Evolutionary conservation across 257 asterid genomes (phyloP).

Genomic region (Echium plantagineum): DNA sequence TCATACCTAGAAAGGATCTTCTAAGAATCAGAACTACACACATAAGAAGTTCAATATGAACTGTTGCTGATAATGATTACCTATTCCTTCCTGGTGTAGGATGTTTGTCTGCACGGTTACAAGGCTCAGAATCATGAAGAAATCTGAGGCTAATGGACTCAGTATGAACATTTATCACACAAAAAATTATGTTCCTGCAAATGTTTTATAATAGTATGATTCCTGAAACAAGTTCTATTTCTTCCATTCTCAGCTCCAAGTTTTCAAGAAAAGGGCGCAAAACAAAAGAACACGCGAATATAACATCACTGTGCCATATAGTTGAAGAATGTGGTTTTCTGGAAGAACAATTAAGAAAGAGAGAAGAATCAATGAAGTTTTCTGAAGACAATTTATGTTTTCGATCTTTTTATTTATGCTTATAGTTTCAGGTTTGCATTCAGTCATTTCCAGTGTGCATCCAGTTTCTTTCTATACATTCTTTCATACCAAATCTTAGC

Average conservation of each 20-base stretch:
- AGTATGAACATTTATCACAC: slow-evolving; percentile 36
- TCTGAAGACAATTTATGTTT: neutral
- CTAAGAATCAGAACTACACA: neutral
- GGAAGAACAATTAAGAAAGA: neutral
- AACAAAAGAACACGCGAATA: neutral
- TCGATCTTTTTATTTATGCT: too few species aligned
- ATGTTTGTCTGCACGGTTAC: slow-evolving; percentile 69
- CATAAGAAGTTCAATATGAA: neutral
- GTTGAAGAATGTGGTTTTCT: neutral
- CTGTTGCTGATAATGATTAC: neutral
- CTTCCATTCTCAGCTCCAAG: neutral
- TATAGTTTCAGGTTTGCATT: neutral
- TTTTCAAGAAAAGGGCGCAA: neutral
- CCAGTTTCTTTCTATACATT: too few species aligned
- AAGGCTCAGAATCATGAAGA: slow-evolving; percentile 78
- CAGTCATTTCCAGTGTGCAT: neutral
- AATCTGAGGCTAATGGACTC: slow-evolving; percentile 67
- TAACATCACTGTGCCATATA: too few species aligned
- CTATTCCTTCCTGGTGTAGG: slow-evolving; percentile 23
- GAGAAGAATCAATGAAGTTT: neutral
- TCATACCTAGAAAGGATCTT: too few species aligned
- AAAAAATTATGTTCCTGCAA: neutral
- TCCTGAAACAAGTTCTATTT: neutral
- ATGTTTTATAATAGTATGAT: neutral
- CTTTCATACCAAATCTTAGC: neutral